Conservation (phyloP, 1,284 basidiomycete species). For the Ustilago trichophora region DNA sequence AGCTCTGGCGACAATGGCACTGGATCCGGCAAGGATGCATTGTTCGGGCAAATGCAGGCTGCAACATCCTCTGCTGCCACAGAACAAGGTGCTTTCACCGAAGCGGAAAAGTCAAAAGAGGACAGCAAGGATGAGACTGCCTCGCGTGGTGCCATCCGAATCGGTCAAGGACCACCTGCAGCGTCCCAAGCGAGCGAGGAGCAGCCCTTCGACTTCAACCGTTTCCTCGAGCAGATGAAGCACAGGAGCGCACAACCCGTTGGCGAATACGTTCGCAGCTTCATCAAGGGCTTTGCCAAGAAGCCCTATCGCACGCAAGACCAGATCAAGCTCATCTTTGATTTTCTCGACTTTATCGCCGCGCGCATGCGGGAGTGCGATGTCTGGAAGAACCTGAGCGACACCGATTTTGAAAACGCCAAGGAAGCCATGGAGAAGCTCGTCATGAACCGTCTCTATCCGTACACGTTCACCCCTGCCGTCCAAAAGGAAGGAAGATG, state of each 20-base stretch:
- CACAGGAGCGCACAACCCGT: conserved; percentile 62
- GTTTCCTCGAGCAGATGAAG: conserved; percentile 66
- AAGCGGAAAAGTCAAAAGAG: background rate
- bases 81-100: conserved; percentile 1
- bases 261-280: conserved; percentile 64
- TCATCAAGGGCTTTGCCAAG: conserved; percentile 65
- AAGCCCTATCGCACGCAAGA: conserved; percentile 64
- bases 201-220: conserved; percentile 64
- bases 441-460: conserved; percentile 95
- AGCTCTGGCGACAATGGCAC: background rate
- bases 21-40: background rate
- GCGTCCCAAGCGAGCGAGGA: conserved; percentile 52
- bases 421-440: conserved; percentile 99
- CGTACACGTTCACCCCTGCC: conserved; percentile 63
- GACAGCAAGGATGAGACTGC: background rate
- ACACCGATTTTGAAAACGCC: conserved; percentile 92
- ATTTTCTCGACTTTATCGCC: conserved; percentile 65
- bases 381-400: conserved; percentile 68
- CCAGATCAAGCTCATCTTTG: conserved; percentile 66
- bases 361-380: conserved; percentile 59
- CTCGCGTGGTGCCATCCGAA: conserved; percentile 36
- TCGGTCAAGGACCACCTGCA: conserved; percentile 58
- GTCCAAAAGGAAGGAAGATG: conserved; percentile 62
- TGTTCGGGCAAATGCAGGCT: background rate
- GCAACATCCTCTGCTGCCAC: background rate